Evolutionary conservation across 176 grass and related monocot genomes (phyloP), one percentile per base, ranked within the genome.

Genomic region (Aegilops speltoides): DNA sequence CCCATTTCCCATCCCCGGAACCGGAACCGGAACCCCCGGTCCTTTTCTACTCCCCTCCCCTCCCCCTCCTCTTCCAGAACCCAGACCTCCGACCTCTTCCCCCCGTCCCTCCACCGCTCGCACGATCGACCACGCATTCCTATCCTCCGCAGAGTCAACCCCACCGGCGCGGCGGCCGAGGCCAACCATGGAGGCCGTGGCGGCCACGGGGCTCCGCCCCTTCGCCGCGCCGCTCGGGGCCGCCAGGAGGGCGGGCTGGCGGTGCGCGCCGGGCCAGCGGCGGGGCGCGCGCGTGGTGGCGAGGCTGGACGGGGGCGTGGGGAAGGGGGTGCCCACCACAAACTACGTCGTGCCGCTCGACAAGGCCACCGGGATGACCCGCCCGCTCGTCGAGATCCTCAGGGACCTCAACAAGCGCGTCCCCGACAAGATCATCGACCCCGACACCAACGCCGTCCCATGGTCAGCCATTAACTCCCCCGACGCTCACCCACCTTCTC

Each of bases 371-470:
- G 89, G 90, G 12, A 72, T 98, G 71, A 96, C 92, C 10, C 89
- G 97, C 34, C 97, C 97, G 50, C 89, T 99, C 24, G 92, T 94
- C 12, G 97, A 98, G 97, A 98, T 98, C 92, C 91, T 98, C 31
- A 72, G 97, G 23, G 97, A 98, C 87, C 91, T 98, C 90, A 98
- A 96, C 89, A 99, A 99, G 90, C 90, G 97, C 81, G 92, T 99
- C 54, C 97, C 97, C 25, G 97, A 98, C 86, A 94, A 98, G 87
- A 98, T 98, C 87, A 92, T 98, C 84, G 86, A 94, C 38, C 68
- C 88, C 43, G 88, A 94, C 22, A 73, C 82, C 29, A 82, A 87
- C 82, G 82, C 92, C 65, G 93, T 98, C 31, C 92, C 92, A 22
- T 99, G 97, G 97, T 99, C 41, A 11, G 0, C 24, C 61, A 2